Conservation (phyloP, 2,329 filamentous ascomycete species). For the Claviceps arundinis region DNA sequence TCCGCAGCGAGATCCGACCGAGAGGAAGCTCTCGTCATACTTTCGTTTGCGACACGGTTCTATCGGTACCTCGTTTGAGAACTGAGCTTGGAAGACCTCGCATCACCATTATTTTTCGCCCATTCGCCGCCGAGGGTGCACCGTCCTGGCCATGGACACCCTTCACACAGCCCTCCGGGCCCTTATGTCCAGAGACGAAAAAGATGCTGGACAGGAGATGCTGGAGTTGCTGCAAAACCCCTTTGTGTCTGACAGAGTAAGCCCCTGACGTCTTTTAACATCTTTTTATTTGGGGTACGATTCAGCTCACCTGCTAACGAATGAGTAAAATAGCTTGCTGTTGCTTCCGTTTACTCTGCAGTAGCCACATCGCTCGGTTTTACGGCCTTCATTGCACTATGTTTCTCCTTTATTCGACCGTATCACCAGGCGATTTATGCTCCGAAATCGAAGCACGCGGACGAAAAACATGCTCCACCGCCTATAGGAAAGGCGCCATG, state of each 20-base stretch:
- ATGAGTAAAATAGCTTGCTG: conserved; percentile 13
- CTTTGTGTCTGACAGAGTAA: conserved; percentile 23
- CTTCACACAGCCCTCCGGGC: not conserved
- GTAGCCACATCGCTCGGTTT: conserved; percentile 68
- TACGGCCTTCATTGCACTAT: conserved; percentile 57
- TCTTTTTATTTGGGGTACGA: not conserved
- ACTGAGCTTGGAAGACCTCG: not conserved
- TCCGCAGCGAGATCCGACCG: not conserved
- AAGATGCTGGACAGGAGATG: conserved; percentile 28
- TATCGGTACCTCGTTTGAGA: not conserved
- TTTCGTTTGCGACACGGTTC: not conserved
- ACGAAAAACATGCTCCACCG: conserved; percentile 79
- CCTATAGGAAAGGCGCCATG: conserved; percentile 76
- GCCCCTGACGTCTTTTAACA: not conserved
- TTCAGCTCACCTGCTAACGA: not conserved
- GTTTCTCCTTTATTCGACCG: conserved; percentile 81
- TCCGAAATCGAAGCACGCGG: conserved; percentile 83
- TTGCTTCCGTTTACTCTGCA: conserved; percentile 57
- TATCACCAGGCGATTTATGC: conserved; percentile 90
- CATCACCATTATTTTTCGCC: not conserved
- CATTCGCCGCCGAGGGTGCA: not conserved
- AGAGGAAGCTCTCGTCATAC: not conserved
- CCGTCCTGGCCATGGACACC: not conserved
- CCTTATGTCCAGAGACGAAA: conserved; percentile 1
- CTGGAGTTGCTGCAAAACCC: conserved; percentile 37